A percentile compares a stretch with the other conserved stretches of the same genome.
These are phyloP conservation scores for Colletotrichum sp. DNA, from an alignment of 2,329 filamentous ascomycete genomes.

Conservation along the genomic window DNA sequence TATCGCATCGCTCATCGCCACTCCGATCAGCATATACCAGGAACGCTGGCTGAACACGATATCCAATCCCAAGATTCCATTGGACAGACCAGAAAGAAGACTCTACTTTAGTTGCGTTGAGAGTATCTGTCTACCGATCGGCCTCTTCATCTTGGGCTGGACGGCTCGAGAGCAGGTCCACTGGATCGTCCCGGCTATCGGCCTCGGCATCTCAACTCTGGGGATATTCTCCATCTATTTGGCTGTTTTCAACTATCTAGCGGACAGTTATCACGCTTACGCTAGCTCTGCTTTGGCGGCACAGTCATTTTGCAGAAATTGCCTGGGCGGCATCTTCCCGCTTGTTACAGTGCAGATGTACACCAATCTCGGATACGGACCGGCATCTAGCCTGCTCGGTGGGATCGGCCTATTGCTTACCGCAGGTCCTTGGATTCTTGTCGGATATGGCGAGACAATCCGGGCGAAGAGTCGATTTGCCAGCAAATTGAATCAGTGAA, in stretches of 20 bases:
- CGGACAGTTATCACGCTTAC: constrained; percentile 53
- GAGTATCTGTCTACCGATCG: constrained; percentile 55
- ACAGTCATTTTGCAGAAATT: constrained; percentile 85
- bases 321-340: constrained; percentile 81
- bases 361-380: constrained; percentile 69
- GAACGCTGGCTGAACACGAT: constrained; percentile 45
- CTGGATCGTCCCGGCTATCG: constrained; percentile 60
- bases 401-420: constrained; percentile 74
- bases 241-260: constrained; percentile 53
- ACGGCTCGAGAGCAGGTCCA: constrained; percentile 52
- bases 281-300: constrained; percentile 75
- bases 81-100: constrained; percentile 72
- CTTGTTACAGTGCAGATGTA: constrained; percentile 79
- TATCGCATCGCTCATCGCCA: constrained; percentile 56
- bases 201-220: constrained; percentile 63
- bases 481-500: constrained; percentile 23
- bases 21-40: constrained; percentile 72
- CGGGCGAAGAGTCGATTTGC: constrained; percentile 80
- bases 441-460: constrained; percentile 79
- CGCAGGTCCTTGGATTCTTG: constrained; percentile 81
- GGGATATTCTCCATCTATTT: constrained; percentile 66
- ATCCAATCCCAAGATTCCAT: constrained; percentile 40
- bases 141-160: constrained; percentile 66
- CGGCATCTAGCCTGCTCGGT: constrained; percentile 77
- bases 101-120: constrained; percentile 70